These are phyloP conservation scores for Pichia heedii DNA, from an alignment of 805 yeast species.

Conservation along the genomic window DNA sequence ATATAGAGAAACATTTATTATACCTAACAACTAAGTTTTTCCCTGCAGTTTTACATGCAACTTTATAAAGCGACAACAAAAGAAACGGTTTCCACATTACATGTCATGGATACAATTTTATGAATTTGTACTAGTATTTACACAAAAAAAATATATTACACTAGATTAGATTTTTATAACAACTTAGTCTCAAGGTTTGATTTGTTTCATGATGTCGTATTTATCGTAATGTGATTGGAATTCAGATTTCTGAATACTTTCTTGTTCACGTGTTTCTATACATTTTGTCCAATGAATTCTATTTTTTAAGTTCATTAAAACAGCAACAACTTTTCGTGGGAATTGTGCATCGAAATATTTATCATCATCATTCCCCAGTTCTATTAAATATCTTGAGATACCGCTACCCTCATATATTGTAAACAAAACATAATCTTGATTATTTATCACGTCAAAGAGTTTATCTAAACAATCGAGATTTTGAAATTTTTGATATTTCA, in stretches of 20 bases:
- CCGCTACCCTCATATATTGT: slow-evolving; percentile 14
- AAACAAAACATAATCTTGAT: slow-evolving; percentile 8
- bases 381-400: slow-evolving; percentile 21
- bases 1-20: too few relatives aligned
- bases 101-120: not conserved
- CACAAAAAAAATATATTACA: not conserved
- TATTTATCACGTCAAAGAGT: slow-evolving; percentile 20
- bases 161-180: not conserved
- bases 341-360: slow-evolving; percentile 61
- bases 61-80: too few relatives aligned
- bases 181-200: not conserved
- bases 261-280: slow-evolving; percentile 50
- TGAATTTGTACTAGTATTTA: not conserved
- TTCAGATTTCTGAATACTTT: slow-evolving; percentile 49
- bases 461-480: slow-evolving; percentile 15
- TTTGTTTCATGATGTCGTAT: not conserved
- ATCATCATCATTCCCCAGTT: slow-evolving; percentile 23
- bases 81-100: too few relatives aligned
- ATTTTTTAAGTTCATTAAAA: slow-evolving; percentile 48
- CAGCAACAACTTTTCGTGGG: slow-evolving; percentile 72
- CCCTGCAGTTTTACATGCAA: too few relatives aligned
- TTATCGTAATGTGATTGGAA: slow-evolving; percentile 47
- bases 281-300: slow-evolving; percentile 75
- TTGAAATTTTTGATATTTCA: slow-evolving; percentile 33
- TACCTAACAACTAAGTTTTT: too few relatives aligned